A percentile compares a stretch with the other conserved stretches of the same genome.
Evolutionary conservation across 140 eudicot genomes (phyloP).

Genomic region (Anethum foeniculum): DNA sequence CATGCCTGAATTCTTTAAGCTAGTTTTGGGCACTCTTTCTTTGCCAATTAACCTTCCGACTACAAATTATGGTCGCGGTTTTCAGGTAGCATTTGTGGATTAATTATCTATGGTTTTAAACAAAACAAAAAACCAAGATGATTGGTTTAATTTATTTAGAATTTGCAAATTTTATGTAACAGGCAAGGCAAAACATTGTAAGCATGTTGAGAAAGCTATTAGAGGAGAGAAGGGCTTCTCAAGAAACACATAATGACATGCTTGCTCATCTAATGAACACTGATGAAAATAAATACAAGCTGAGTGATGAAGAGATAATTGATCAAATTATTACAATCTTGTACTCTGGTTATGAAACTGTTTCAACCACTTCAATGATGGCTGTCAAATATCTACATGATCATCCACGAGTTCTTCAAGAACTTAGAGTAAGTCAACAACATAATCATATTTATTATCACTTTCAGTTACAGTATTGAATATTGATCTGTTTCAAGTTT

Average conservation of each 20-base stretch:
- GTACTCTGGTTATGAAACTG: slow-evolving; percentile 62
- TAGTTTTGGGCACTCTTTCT: slow-evolving; percentile 44
- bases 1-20: slow-evolving; percentile 38
- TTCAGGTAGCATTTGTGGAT: slow-evolving; percentile 26
- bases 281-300: slow-evolving; percentile 22
- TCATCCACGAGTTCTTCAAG: slow-evolving; percentile 47
- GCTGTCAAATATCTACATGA: slow-evolving; percentile 64
- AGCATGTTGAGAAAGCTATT: slow-evolving; percentile 27
- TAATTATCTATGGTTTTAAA: neutral
- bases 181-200: slow-evolving; percentile 33
- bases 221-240: slow-evolving; percentile 33
- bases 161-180: neutral
- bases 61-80: slow-evolving; percentile 38
- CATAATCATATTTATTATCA: neutral
- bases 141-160: neutral
- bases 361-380: slow-evolving; percentile 68
- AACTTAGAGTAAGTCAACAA: slow-evolving; percentile 35
- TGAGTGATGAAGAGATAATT: slow-evolving; percentile 47
- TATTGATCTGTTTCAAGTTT: neutral
- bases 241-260: slow-evolving; percentile 26
- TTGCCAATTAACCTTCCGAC: slow-evolving; percentile 52
- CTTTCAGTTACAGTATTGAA: neutral
- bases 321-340: slow-evolving; percentile 50
- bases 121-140: neutral
- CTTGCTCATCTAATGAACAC: slow-evolving; percentile 23